Percentiles rank a stretch among this genome's conserved stretches.
Conservation (phyloP, 2,329 filamentous ascomycete species). For the Hirsutella rhossiliensis region DNA sequence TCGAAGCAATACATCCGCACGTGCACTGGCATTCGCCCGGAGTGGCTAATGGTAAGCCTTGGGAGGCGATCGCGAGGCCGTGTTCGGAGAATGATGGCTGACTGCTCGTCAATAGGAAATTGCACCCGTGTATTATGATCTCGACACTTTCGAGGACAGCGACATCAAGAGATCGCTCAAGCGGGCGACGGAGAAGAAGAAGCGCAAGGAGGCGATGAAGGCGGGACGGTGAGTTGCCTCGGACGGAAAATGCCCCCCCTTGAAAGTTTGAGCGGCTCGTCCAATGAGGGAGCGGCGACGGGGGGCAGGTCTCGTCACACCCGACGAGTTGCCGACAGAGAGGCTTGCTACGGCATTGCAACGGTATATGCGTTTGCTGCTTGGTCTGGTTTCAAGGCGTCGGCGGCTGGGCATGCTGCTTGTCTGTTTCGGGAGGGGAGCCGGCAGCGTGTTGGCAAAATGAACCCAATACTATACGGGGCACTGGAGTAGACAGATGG, state of each 20-base stretch:
- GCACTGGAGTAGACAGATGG: background rate
- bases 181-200: constrained; percentile 46
- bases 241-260: background rate
- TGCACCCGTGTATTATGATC: constrained; percentile 83
- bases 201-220: constrained; percentile 46
- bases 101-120: constrained; percentile 55
- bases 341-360: background rate
- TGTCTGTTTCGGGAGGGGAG: background rate
- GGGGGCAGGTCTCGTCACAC: background rate
- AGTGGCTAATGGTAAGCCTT: constrained; percentile 74
- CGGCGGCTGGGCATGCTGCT: background rate
- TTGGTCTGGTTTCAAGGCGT: background rate
- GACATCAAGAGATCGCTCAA: constrained; percentile 64
- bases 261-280: background rate
- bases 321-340: background rate
- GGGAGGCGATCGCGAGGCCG: background rate
- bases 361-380: background rate
- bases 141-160: constrained; percentile 70
- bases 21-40: constrained; percentile 80
- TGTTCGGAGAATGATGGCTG: background rate
- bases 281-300: background rate
- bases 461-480: background rate
- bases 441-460: background rate
- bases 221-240: constrained; percentile 23
- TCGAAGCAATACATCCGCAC: constrained; percentile 97